Evolutionary conservation across 805 yeast genomes (phyloP), one percentile per base, ranked within the genome.

Genomic region (Torulaspora delbrueckii): DNA sequence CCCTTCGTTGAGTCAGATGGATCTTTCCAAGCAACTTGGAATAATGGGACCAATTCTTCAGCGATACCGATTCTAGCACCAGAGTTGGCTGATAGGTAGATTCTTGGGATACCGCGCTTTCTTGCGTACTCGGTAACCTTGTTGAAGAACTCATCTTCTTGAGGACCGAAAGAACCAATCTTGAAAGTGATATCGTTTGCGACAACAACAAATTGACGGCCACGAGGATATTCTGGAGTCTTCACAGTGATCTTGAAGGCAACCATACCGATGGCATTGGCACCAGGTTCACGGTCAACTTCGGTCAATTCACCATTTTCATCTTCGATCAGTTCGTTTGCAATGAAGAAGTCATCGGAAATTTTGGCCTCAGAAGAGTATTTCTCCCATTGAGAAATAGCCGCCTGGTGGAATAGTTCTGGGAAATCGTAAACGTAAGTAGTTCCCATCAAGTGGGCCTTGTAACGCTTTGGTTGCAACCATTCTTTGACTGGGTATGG

Each of bases 41-140:
- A 89, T 62, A 79, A 77, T 48, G 96, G 93, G 45, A 93, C 76
- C 52, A 93, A 76, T 69, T 93, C 99, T 58, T 93, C 98, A 23
- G 99, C 99, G 66, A 93, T 80, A 63, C 99, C 99, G 53, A 93
- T 86, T 75, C 99, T 82, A 38, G 99, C 99, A 76, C 99, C 99
- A 50, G 98, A 90, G 78, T 93, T 93, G 24, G 99, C 99, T 58
- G 97, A 87, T 57, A 93, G 75, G 71, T 93, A 93, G 46, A 93
- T 79, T 72, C 99, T 78, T 63, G 99, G 99, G 57, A 93, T 82
- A 50, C 99, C 99, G 54, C 82, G 76, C 63, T 79, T 75, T 72
- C 96, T 80, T 27, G 98, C 96, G 56, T 82, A 77, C 62, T 89
- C 95, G 28, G 99, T 93, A 54, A 90, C 96, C 65, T 84, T 82